A percentile compares a stretch with the other conserved stretches of the same genome.
Evolutionary conservation across 1,139 yeast genomes (phyloP).

Genomic region (Debaryomyces singareniensis): DNA sequence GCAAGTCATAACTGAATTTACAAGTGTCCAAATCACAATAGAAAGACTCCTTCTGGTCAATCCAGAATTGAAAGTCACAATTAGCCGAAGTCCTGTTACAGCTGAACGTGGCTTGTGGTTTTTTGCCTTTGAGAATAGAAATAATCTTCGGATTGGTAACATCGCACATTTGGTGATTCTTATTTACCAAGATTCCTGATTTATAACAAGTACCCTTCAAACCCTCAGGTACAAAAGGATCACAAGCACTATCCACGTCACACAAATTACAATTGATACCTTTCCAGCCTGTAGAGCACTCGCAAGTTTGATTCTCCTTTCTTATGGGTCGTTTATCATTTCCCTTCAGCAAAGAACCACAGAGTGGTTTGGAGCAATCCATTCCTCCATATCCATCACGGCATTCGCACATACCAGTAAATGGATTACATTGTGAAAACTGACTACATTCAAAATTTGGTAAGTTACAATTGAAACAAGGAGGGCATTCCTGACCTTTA

Average conservation of each 20-base stretch:
- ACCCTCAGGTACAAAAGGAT: conserved; percentile 83
- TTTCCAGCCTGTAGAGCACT: conserved; percentile 80
- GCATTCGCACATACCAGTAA: conserved; percentile 89
- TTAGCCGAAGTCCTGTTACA: conserved; percentile 62
- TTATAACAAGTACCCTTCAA: conserved; percentile 83
- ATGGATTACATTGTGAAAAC: conserved; percentile 78
- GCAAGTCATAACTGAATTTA: conserved; percentile 57
- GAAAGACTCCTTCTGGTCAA: conserved; percentile 81
- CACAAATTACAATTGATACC: conserved; percentile 94
- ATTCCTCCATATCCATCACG: conserved; percentile 89
- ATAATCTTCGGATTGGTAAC: conserved; percentile 86
- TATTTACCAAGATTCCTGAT: conserved; percentile 78
- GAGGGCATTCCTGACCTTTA: conserved; percentile 45
- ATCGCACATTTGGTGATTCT: conserved; percentile 86
- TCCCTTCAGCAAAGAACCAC: conserved; percentile 73
- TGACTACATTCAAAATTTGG: conserved; percentile 90
- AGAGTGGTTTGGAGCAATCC: conserved; percentile 84
- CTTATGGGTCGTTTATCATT: conserved; percentile 58
- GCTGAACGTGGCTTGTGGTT: conserved; percentile 88
- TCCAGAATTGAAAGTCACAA: conserved; percentile 96
- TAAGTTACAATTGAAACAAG: conserved; percentile 89
- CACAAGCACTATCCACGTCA: conserved; percentile 65
- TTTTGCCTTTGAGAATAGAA: conserved; percentile 68
- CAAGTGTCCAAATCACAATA: conserved; percentile 78
- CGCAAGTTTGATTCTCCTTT: conserved; percentile 47